Evolutionary conservation across 371 early-diverging fungal genomes (phyloP), one percentile per base, ranked within the genome.

Genomic region (Zopfochytrium polystomum): DNA sequence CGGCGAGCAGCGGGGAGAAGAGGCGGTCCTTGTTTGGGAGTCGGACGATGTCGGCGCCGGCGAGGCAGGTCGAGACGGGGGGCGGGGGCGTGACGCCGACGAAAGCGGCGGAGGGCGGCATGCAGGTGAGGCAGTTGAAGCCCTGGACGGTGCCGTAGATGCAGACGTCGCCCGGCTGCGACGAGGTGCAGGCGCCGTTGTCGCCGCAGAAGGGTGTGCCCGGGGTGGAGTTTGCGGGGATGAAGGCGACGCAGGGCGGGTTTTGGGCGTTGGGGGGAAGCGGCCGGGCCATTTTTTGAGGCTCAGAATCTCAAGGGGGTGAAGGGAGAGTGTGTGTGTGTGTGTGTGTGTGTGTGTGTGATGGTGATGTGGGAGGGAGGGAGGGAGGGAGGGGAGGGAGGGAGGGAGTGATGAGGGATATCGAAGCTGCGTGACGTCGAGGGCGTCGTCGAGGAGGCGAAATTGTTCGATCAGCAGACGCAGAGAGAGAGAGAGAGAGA

Each of bases 351-450:
- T n/a, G n/a, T n/a, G n/a, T n/a, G n/a, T n/a, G n/a, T n/a, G n/a
- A n/a, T n/a, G n/a, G n/a, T n/a, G n/a, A n/a, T n/a, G n/a, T n/a
- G 18, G 13, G 30, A 32, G 57, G 47, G 46, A 45, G 57, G 30
- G 20, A 26, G 7, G 20, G 57, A 56, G 7, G 22, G 45, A 18
- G 26, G 27, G 20, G 6, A 15, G 31, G 47, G 18, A 27, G 30
- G 9, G 26, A 32, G 33, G 26, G n/a, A 30, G 30, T 30, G 46
- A 11, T 32, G 26, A 26, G 0, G 26, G 52, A 32, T 30, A 52
- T 30, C 32, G 52, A 52, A 30, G 29, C 52, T 7, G 23, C 13
- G 52, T 13, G 48, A n/a, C 25, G 48, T 47, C 13, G 23, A 47
- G 48, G n/a, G 9, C 11, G n/a, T 23, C 11, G 48, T 22, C 22